Percentiles rank a stretch among this genome's conserved stretches.
phyloP scores from a whole-genome alignment of 805 yeast species.

The Wickerhamiella brachini region DNA sequence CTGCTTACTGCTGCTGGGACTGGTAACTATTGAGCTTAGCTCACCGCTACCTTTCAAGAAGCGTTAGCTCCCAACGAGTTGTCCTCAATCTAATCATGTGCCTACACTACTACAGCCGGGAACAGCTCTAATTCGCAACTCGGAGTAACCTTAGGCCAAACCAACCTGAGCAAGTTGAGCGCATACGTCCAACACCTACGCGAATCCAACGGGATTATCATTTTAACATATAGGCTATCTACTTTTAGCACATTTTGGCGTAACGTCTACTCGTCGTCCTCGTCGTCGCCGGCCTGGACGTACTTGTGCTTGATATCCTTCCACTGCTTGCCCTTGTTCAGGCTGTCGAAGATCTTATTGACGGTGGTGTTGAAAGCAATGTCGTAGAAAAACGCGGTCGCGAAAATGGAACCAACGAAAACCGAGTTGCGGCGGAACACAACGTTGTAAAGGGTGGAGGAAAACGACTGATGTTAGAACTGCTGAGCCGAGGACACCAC shows the following conservation, averaged over 20 bases:
- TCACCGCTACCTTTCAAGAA: no score
- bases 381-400: slow-evolving; percentile 68
- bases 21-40: no score
- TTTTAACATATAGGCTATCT: no score
- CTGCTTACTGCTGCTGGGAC: background rate
- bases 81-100: no score
- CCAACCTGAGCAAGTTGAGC: no score
- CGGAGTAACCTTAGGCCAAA: no score
- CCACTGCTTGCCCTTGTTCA: slow-evolving; percentile 27
- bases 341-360: slow-evolving; percentile 25
- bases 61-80: no score
- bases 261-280: slow-evolving; percentile 9
- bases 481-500: no score
- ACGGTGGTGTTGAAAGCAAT: slow-evolving; percentile 25
- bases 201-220: no score
- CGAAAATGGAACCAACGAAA: slow-evolving; percentile 70
- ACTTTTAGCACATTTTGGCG: background rate
- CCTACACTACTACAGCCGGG: no score
- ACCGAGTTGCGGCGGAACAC: slow-evolving; percentile 83
- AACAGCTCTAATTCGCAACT: no score
- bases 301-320: slow-evolving; percentile 20
- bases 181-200: no score
- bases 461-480: slow-evolving; percentile 19
- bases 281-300: slow-evolving; percentile 19
- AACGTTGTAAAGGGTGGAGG: slow-evolving; percentile 45